phyloP scores from a whole-genome alignment of 805 yeast genomes.

The Barnettozyma populi region DNA sequence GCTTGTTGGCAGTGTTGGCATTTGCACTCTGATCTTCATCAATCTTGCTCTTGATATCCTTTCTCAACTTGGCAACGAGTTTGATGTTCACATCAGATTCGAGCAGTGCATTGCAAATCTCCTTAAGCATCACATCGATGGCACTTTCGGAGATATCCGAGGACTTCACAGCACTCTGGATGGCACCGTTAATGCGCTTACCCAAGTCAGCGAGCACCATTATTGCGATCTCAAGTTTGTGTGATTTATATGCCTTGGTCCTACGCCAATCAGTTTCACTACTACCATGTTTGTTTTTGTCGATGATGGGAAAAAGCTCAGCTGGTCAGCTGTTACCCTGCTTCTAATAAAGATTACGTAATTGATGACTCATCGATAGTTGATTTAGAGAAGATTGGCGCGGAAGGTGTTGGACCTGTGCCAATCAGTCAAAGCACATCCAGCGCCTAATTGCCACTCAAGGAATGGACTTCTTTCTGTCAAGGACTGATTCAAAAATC shows the following conservation, averaged over 20 bases:
- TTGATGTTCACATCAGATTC: conserved; percentile 93
- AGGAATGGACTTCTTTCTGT: conserved; percentile 21
- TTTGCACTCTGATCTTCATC: conserved; percentile 46
- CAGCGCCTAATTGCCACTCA: background rate
- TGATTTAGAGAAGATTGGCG: no score
- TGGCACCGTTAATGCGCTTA: conserved; percentile 68
- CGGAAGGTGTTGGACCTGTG: no score
- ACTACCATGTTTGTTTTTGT: no score
- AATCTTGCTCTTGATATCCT: conserved; percentile 57
- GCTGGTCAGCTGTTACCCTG: no score
- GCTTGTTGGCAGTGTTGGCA: conserved; percentile 48
- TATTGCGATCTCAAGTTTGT: background rate
- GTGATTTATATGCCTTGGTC: no score
- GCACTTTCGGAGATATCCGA: conserved; percentile 53
- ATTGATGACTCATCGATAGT: no score
- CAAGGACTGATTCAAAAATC: conserved; percentile 11
- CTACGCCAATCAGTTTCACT: no score
- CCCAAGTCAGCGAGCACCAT: conserved; percentile 84
- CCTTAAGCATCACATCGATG: conserved; percentile 72
- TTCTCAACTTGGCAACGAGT: conserved; percentile 72
- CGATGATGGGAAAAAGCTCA: no score
- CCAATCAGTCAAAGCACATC: no score
- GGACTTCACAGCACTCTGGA: conserved; percentile 55
- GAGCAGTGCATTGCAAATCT: conserved; percentile 81
- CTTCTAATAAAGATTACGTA: no score